Base-by-base conservation (phyloP, 78 protist species). In the Capsaspora owczarzaki region DNA sequence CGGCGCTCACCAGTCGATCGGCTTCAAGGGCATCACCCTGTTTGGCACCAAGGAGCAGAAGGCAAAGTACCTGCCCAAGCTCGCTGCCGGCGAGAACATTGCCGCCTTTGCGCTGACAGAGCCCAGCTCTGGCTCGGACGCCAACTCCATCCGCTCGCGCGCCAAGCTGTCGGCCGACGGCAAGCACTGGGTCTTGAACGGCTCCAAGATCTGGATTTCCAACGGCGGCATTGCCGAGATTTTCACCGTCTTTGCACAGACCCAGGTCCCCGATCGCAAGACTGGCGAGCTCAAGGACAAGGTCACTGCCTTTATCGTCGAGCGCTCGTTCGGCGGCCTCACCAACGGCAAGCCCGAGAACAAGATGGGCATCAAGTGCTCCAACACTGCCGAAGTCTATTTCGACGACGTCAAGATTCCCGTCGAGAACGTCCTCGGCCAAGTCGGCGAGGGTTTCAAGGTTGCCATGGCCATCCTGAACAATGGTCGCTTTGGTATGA, bases 161-260 rank as follows among this genome's bases (percentile, higher is more conserved):
- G 66, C 66, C 66, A 12, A 4, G 35, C 66, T 56, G 4, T 16
- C 29, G 10, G 29, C 66, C 25, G 77, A 71, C 77, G 77, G 77
- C 23, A 71, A 43, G 51, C 56, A 38, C 77, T 87, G 0, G 56
- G 29, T 83, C 27, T 47, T 85, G 38, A 89, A 85, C 81, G 93
- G 93, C 29, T 25, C 41, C 82, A 89, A 89, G 61, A 63, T 61
- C 19, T 80, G 83, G 83, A 80, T 80, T 20, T 19, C 44, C 76
- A 80, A 80, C 77, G 83, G 83, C 6, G 83, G 83, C 61, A 25
- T 2, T 35, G 83, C 83, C 68, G 77, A 80, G 51, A 41, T 80
- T 3, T 51, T 80, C 60, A 80, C 83, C 44, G 83, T 80, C 27
- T 80, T 80, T 70, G 83, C 83, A 2, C 83, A 40, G 44, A 70